Evolutionary conservation across 768 basidiomycete species (phyloP).

Genomic region (Macrolepiota fuliginosa): DNA sequence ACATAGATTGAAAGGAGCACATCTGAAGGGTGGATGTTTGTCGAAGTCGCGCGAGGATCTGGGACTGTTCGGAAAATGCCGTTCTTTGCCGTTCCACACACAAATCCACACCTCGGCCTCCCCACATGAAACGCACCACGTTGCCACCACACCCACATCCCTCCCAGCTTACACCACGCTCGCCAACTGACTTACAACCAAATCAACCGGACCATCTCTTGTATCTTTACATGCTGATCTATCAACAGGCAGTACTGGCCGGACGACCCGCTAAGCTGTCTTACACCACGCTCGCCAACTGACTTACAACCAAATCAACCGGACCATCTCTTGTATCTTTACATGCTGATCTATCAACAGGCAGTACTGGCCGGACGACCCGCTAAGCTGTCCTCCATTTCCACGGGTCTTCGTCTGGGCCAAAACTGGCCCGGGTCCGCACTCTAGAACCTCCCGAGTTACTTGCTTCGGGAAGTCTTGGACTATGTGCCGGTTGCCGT

Average conservation of each 20-base stretch:
- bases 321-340: too few relatives aligned
- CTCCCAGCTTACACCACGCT: not conserved
- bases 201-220: too few relatives aligned
- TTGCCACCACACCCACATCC: not conserved
- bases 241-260: too few relatives aligned
- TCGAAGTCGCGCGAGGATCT: slow-evolving; percentile 14
- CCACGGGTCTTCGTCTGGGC: not conserved
- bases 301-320: not conserved
- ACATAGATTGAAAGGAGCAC: slow-evolving; percentile 8
- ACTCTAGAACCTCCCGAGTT: not conserved
- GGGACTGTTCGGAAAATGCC: slow-evolving; percentile 18
- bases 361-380: too few relatives aligned
- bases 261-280: too few relatives aligned
- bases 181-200: not conserved
- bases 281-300: not conserved
- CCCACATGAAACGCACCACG: not conserved
- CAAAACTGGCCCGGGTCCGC: too few relatives aligned
- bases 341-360: too few relatives aligned
- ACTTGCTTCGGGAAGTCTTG: not conserved
- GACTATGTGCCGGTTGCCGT: not conserved
- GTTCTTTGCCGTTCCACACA: slow-evolving; percentile 13
- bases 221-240: too few relatives aligned
- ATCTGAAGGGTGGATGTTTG: slow-evolving; percentile 16
- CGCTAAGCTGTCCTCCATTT: too few relatives aligned
- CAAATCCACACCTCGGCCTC: not conserved